These are phyloP conservation scores for Kernera saxatilis DNA, from an alignment of 345 rosid genomes.

Conservation along the genomic window DNA sequence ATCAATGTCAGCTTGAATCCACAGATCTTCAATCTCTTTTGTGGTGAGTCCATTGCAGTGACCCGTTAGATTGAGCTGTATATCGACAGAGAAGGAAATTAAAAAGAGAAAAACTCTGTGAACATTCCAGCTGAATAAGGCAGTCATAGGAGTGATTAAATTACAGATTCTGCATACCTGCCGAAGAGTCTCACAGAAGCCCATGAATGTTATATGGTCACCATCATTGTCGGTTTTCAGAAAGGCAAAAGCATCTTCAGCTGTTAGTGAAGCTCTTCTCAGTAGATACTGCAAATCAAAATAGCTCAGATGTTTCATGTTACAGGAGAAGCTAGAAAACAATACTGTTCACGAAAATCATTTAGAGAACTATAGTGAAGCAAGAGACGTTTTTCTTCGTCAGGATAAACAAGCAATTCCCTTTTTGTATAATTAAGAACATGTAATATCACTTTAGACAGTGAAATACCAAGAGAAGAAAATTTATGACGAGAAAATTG, in stretches of 20 bases:
- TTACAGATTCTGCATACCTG: conserved; percentile 42
- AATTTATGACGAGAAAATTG: neutral
- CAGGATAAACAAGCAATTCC: neutral
- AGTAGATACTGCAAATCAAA: conserved; percentile 53
- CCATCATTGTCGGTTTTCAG: conserved; percentile 51
- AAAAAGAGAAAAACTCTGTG: neutral
- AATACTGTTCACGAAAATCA: neutral
- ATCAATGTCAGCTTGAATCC: conserved; percentile 81
- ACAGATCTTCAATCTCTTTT: conserved; percentile 71
- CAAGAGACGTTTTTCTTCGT: neutral
- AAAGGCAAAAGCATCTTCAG: conserved; percentile 67
- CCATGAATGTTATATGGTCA: conserved; percentile 58
- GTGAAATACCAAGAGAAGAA: neutral
- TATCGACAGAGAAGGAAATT: too few species aligned
- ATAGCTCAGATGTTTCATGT: conserved; percentile 16
- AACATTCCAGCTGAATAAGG: neutral
- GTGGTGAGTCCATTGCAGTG: conserved; percentile 61
- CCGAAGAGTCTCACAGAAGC: conserved; percentile 78
- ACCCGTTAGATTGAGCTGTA: conserved; percentile 73
- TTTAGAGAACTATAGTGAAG: neutral
- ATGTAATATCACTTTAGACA: neutral
- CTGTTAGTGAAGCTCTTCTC: conserved; percentile 63
- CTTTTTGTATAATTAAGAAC: neutral
- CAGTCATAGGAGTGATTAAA: neutral
- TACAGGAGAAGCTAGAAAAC: conserved; percentile 16